Percentiles rank a stretch among this genome's conserved stretches.
These are phyloP conservation scores for Amanita fuliginea DNA, from an alignment of 768 basidiomycete genomes.

Conservation along the genomic window DNA sequence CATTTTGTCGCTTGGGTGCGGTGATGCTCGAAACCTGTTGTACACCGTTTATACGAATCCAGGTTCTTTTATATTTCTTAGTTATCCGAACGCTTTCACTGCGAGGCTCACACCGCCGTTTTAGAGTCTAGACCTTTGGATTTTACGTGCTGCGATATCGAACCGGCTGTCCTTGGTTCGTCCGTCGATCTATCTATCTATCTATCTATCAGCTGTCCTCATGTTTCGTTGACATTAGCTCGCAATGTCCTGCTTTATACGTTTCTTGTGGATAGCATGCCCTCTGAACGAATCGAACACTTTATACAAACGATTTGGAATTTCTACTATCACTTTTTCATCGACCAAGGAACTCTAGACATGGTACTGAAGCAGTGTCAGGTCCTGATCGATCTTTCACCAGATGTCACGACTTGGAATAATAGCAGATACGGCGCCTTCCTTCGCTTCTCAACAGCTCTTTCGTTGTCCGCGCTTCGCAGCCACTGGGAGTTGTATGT, in stretches of 20 bases:
- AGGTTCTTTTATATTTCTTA: neutral
- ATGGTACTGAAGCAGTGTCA: conserved; percentile 27
- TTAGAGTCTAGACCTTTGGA: neutral
- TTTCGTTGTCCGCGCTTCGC: conserved; percentile 27
- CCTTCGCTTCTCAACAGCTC: conserved; percentile 24
- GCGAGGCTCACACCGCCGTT: no score
- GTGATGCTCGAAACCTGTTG: conserved; percentile 36
- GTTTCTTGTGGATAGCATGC: conserved; percentile 24
- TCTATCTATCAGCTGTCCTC: neutral
- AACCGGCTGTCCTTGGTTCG: neutral
- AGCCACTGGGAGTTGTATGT: conserved; percentile 28
- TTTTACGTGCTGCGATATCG: conserved; percentile 1
- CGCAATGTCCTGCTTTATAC: conserved; percentile 37
- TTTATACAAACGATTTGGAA: conserved; percentile 23
- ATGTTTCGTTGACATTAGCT: conserved; percentile 18
- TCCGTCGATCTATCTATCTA: neutral
- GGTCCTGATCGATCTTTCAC: conserved; percentile 23
- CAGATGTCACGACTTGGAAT: conserved; percentile 26
- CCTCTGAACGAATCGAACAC: neutral
- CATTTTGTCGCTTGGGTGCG: conserved; percentile 34
- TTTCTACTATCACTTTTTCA: conserved; percentile 37
- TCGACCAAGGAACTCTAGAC: conserved; percentile 24
- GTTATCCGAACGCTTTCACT: neutral
- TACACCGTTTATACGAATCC: conserved; percentile 25
- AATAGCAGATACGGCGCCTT: conserved; percentile 23